Evolutionary conservation across 768 basidiomycete genomes (phyloP).

Genomic region (Phanerochaete sordida): DNA sequence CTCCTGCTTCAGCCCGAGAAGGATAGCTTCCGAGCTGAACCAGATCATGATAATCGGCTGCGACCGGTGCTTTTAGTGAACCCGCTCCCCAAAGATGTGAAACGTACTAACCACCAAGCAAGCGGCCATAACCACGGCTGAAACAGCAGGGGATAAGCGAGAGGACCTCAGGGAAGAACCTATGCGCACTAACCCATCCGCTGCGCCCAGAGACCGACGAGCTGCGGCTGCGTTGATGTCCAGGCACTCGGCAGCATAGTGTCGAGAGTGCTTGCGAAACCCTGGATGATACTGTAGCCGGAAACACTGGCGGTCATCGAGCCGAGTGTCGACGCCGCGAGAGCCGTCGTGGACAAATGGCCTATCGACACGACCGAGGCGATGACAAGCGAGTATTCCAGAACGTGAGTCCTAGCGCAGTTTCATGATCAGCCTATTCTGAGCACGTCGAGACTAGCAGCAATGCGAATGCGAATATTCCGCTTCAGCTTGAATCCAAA

Average conservation of each 20-base stretch:
- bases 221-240: constrained; percentile 80
- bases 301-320: constrained; percentile 54
- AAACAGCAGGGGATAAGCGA: neutral
- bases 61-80: neutral
- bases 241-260: constrained; percentile 93
- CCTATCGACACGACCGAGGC: constrained; percentile 86
- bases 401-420: constrained; percentile 60
- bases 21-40: constrained; percentile 77
- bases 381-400: constrained; percentile 85
- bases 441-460: neutral
- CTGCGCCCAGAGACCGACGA: constrained; percentile 90
- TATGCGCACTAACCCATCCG: constrained; percentile 66
- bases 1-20: constrained; percentile 76
- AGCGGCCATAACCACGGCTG: constrained; percentile 60
- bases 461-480: neutral
- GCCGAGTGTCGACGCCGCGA: constrained; percentile 64
- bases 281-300: constrained; percentile 81
- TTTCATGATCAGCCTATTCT: neutral
- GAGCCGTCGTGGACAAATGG: constrained; percentile 83
- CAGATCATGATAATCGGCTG: constrained; percentile 66
- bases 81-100: neutral
- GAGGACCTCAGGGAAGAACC: neutral
- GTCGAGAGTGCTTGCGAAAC: constrained; percentile 78
- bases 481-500: neutral
- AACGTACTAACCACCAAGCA: constrained; percentile 53